Evolutionary conservation across 2,329 filamentous ascomycete species (phyloP), one percentile per base, ranked within the genome.

Genomic region (Gnomoniopsis smithogilvyi): DNA sequence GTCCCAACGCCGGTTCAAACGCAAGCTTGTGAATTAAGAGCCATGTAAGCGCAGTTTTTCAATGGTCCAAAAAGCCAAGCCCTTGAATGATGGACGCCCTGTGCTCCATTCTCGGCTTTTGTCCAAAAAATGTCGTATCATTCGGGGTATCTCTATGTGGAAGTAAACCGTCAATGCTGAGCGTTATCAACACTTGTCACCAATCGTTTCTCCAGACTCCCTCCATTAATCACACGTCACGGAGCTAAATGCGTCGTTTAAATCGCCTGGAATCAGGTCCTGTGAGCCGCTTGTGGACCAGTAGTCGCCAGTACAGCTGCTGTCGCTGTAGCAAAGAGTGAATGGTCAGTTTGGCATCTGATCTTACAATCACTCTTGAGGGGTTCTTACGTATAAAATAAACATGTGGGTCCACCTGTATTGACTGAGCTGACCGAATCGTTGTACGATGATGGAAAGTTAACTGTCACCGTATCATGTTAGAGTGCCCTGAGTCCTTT

Each of bases 261-360:
- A 58, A 26, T 52, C 19, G n/a, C 55, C 55, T 12, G 55, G 55
- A 2, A 58, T 58, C 1, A 58, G 49, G 26, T 58, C 50, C 22
- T 58, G 50, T 17, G 55, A 19, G 10, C 55, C 55, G 6, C 24
- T 58, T 17, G 55, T n/a, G 14, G 41, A 15, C 55, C 55, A 58
- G 24, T 22, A 52, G 7, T 58, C 41, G 15, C 55, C 55, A 7
- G 55, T 17, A 46, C 55, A 58, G 15, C 38, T 58, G 6, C 7
- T 12, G 30, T 30, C 55, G 15, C 55, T 57, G 12, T 15, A 12
- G 3, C 24, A 17, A 6, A 30, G 22, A 38, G 26, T 3, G 8
- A 4, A 26, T 49, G 2, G n/a, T 2, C 2, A n/a, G 21, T 24
- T 41, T 6, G 17, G 22, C 2, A 26, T 8, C 8, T 7, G 45